Percentiles rank a stretch among this genome's conserved stretches.
Evolutionary conservation across 2,329 filamentous ascomycete species (phyloP).

Genomic region (Paecilomyces formosus): DNA sequence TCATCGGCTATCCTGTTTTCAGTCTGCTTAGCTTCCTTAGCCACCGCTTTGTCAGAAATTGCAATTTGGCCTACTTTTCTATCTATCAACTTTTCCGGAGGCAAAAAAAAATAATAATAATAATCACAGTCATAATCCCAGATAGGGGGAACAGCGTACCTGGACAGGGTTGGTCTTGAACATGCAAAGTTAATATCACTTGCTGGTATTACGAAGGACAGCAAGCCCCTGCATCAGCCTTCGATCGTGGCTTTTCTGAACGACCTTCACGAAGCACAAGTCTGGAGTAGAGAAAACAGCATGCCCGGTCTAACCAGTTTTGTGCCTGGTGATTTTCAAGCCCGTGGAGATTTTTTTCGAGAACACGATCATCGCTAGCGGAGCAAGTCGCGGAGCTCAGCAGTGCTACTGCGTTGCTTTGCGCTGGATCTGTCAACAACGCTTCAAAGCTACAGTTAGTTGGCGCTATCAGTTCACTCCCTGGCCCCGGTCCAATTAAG

Average conservation of each 20-base stretch:
- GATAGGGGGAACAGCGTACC: background rate
- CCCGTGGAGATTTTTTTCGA: background rate
- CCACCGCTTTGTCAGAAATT: background rate
- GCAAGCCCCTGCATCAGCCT: background rate
- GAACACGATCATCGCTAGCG: background rate
- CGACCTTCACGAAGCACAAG: background rate
- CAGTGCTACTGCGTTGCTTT: background rate
- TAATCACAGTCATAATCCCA: background rate
- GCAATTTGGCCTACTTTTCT: background rate
- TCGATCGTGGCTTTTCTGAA: background rate
- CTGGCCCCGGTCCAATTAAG: background rate
- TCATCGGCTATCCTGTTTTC: background rate
- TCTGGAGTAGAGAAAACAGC: background rate
- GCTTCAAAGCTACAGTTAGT: background rate
- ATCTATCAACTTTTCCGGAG: background rate
- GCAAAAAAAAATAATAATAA: background rate
- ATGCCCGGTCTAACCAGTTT: too few species aligned
- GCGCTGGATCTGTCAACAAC: background rate
- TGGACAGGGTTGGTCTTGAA: background rate
- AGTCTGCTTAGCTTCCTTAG: background rate
- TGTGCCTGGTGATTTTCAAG: background rate
- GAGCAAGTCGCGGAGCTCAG: background rate
- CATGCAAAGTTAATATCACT: background rate
- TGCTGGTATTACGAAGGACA: background rate
- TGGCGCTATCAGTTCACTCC: background rate